Percentiles rank a stretch among this genome's conserved stretches.
These are phyloP conservation scores for Aspergillus pseudoterreus DNA, from an alignment of 2,329 filamentous ascomycete species.

Conservation along the genomic window DNA sequence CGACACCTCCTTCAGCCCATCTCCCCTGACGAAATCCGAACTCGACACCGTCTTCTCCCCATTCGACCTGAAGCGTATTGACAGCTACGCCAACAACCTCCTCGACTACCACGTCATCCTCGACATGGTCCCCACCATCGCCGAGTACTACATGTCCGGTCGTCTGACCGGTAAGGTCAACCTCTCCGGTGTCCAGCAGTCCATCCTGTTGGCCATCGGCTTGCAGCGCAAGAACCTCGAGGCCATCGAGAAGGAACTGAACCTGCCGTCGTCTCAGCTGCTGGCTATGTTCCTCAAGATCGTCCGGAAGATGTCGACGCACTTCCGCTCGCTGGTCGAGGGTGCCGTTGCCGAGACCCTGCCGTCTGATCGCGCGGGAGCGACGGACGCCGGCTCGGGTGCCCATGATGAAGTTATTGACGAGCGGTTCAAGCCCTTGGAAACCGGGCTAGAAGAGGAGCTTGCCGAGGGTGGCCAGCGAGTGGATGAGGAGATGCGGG, in stretches of 20 bases:
- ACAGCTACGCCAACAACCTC: constrained; percentile 94
- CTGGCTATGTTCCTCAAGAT: constrained; percentile 98
- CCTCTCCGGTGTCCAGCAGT: constrained; percentile 77
- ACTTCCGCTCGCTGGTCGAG: constrained; percentile 73
- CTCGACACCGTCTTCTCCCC: constrained; percentile 78
- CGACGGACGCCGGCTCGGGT: constrained; percentile 15
- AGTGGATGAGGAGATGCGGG: constrained; percentile 64
- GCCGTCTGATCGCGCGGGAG: constrained; percentile 49
- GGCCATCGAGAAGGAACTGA: constrained; percentile 72
- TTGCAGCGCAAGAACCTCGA: constrained; percentile 87
- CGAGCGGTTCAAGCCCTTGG: constrained; percentile 66
- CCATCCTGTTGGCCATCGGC: constrained; percentile 84
- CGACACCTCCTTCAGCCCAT: constrained; percentile 53
- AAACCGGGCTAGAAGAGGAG: constrained; percentile 71
- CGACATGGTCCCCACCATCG: constrained; percentile 81
- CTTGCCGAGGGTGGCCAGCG: constrained; percentile 79
- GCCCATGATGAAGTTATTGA: constrained; percentile 65
- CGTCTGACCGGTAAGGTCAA: constrained; percentile 64
- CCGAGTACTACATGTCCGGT: constrained; percentile 79
- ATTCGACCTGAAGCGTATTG: constrained; percentile 90
- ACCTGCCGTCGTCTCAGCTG: constrained; percentile 70
- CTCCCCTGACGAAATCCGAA: constrained; percentile 66
- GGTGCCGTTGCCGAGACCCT: constrained; percentile 67
- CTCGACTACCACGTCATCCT: constrained; percentile 97
- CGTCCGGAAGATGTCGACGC: constrained; percentile 75